Evolutionary conservation across 768 basidiomycete species (phyloP), one percentile per base, ranked within the genome.

Genomic region (Mycena haematopus): DNA sequence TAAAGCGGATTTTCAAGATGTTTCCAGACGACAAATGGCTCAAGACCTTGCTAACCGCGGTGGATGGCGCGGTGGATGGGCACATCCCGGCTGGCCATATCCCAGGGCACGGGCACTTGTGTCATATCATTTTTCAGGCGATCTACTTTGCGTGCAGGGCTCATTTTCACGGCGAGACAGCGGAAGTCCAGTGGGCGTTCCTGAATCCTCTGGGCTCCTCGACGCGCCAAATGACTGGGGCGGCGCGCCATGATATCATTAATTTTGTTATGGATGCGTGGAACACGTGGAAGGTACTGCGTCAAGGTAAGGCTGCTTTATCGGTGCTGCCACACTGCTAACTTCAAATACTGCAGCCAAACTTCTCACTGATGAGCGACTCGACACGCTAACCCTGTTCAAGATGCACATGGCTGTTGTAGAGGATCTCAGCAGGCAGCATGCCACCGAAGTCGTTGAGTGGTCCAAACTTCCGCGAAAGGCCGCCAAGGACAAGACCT

Each of bases 381-480:
- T 49, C 17, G 24, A 58, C 11, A 47, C 47, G 8, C 36, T 58
- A 7, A 35, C 47, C 4, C 47, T 58, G 15, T 58, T 58, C 25
- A 47, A 58, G 36, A 35, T 58, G 8, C 57, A 58, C 27, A 58
- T 60, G 59, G 59, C 51, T 1, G 59, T 60, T 40, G 19, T 53
- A 42, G 54, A 50, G 22, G 54, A 62, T n/a, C 54, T 62, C 36
- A 56, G 54, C 31, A 33, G 55, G 21, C 60, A 62, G 40, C 25
- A 62, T 24, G 22, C 46, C 2, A 40, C 22, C 21, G 38, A 56
- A 8, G 60, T 62, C 11, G 38, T 27, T 27, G 60, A 1, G 2
- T 56, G 55, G 60, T 56, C 47, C 1, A 38, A 47, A 24, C 36
- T 36, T 3, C 36, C 36, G 5, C 5, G 36, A 11, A 62, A 56